These are phyloP conservation scores for Aspergillus pseudonomiae DNA, from an alignment of 2,329 filamentous ascomycete genomes.

Conservation along the genomic window DNA sequence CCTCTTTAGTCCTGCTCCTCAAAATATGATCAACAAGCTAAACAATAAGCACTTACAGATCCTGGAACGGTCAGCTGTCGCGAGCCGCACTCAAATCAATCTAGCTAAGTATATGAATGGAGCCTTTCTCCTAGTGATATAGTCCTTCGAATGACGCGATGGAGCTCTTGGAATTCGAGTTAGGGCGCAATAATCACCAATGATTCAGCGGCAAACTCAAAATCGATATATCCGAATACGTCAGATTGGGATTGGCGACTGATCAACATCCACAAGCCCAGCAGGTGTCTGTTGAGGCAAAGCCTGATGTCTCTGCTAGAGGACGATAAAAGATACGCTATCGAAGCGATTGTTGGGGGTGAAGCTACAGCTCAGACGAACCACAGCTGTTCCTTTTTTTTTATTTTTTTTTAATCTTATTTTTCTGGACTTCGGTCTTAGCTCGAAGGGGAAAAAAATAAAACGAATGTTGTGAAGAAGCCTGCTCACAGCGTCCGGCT, in stretches of 20 bases:
- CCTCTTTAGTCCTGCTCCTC: not conserved
- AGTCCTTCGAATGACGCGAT: not conserved
- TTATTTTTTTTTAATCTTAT: constrained; percentile 6
- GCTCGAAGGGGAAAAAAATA: constrained; percentile 2
- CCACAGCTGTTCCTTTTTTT: constrained; percentile 17
- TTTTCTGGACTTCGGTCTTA: constrained; percentile 6
- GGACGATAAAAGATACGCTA: constrained; percentile 24
- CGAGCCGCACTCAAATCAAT: not conserved
- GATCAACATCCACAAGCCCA: constrained; percentile 31
- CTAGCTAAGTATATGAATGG: constrained; percentile 8
- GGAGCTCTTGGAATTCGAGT: not conserved
- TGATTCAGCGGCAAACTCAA: not conserved
- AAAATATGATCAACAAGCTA: not conserved
- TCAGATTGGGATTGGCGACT: constrained; percentile 4
- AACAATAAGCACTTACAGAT: constrained; percentile 7
- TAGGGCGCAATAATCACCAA: not conserved
- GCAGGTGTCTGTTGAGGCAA: constrained; percentile 32
- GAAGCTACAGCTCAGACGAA: constrained; percentile 12
- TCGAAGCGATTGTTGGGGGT: constrained; percentile 11
- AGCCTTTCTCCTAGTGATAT: not conserved
- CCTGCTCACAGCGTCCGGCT: constrained; percentile 43
- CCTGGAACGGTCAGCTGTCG: not conserved
- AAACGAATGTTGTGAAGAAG: constrained; percentile 25
- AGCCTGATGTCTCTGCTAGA: constrained; percentile 25
- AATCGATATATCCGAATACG: not conserved